Conservation (phyloP, 2,329 filamentous ascomycete species). For the Penicillium sp. region DNA sequence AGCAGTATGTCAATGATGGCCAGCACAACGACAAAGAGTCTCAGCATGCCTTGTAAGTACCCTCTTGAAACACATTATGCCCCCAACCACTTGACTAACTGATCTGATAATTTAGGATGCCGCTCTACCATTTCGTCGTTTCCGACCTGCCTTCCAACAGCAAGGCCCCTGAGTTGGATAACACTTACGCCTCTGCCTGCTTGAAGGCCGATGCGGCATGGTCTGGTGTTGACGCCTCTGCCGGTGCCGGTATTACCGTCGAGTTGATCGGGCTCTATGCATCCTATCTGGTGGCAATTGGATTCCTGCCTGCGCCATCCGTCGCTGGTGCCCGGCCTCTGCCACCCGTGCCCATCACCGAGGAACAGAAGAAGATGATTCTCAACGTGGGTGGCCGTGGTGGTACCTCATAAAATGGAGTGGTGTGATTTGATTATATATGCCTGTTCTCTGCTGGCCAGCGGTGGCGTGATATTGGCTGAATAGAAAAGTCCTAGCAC, state of each 20-base stretch:
- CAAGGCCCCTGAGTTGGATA: slow-evolving; percentile 73
- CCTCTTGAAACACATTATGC: background rate
- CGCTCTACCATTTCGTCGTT: slow-evolving; percentile 74
- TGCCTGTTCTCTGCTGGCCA: background rate
- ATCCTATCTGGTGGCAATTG: slow-evolving; percentile 64
- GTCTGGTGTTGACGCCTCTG: slow-evolving; percentile 61
- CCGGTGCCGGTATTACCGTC: slow-evolving; percentile 60
- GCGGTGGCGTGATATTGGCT: background rate
- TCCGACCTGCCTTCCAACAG: slow-evolving; percentile 71
- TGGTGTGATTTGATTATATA: slow-evolving; percentile 4
- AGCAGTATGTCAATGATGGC: slow-evolving; percentile 66
- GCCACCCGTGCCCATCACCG: slow-evolving; percentile 51
- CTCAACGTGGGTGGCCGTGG: slow-evolving; percentile 59
- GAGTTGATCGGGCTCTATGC: slow-evolving; percentile 67
- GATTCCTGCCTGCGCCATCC: slow-evolving; percentile 59
- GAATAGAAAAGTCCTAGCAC: background rate
- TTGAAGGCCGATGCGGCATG: slow-evolving; percentile 65
- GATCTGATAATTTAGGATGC: slow-evolving; percentile 53
- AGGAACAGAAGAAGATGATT: slow-evolving; percentile 55
- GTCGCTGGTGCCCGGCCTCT: slow-evolving; percentile 38
- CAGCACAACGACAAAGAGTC: slow-evolving; percentile 60
- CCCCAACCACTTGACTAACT: slow-evolving; percentile 6
- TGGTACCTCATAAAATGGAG: slow-evolving; percentile 31
- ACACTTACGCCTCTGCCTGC: slow-evolving; percentile 67
- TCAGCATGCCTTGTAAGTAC: slow-evolving; percentile 66